Evolutionary conservation across 1,284 basidiomycete species (phyloP), one percentile per base, ranked within the genome.

Genomic region (Schizophyllum commune): DNA sequence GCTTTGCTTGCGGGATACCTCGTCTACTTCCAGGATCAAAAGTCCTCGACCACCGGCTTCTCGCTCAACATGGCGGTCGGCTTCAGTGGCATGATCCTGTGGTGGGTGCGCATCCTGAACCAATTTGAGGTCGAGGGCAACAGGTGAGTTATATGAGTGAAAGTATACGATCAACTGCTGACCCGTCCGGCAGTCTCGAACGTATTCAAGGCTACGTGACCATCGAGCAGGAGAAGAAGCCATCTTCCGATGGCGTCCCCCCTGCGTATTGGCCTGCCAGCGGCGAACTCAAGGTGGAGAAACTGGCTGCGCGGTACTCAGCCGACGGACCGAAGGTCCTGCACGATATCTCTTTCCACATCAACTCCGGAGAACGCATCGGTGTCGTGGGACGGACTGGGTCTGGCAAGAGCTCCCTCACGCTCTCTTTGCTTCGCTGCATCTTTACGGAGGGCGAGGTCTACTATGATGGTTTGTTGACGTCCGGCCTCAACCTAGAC

Each of bases 221-320:
- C 11, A 89, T 91, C 60, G 88, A 89, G 61, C 88, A 91, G 68
- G 91, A 92, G 69, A 81, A 82, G 1, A 77, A 78, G 61, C 69
- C 80, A 1, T 77, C 77, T 0, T 68, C 74, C n/a, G 69, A 71
- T 17, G 83, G 83, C 5, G 72, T 79, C 47, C 89, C 90, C 22
- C 88, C 91, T 5, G 90, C 90, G 0, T 84, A 88, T 63, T 92
- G 91, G 90, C 91, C 91, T 0, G 79, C 86, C 0, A 88, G 84
- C 54, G 91, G 91, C 4, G 77, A 83, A 47, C 74, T 92, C 51
- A 71, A 74, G 4, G 85, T 90, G 0, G 83, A 91, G 63, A 79
- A 79, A 17, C 72, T 87, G 8, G 81, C 77, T 11, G 84, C 85
- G 34, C 76, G 78, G 21, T 88, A 87, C 65, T 81, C 83, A 5